Evolutionary conservation across 2,329 filamentous ascomycete genomes (phyloP).

Genomic region (Intubia oerlemansii): DNA sequence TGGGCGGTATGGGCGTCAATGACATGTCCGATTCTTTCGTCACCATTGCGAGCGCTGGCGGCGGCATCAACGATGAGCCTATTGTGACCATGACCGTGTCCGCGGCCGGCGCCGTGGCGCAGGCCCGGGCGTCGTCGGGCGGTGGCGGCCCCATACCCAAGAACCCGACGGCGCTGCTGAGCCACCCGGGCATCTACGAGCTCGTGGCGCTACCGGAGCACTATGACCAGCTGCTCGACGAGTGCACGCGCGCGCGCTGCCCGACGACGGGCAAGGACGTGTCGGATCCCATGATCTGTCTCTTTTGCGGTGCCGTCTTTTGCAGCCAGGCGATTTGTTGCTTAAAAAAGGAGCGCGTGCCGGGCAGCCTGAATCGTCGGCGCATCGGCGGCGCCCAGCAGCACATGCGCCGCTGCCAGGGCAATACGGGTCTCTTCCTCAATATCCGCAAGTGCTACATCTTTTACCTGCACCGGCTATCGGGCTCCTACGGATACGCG

Average conservation of each 20-base stretch:
- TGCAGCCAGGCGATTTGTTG: constrained; percentile 91
- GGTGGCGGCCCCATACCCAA: constrained; percentile 7
- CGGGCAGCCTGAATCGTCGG: constrained; percentile 17
- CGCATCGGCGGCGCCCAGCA: constrained; percentile 70
- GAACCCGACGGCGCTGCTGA: constrained; percentile 24
- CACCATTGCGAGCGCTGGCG: too few relatives aligned
- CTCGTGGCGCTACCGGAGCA: constrained; percentile 80
- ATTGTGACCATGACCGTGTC: too few relatives aligned
- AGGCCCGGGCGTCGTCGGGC: background rate
- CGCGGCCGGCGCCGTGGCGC: too few relatives aligned
- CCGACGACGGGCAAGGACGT: constrained; percentile 83
- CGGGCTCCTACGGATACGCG: constrained; percentile 68
- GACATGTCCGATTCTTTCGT: too few relatives aligned
- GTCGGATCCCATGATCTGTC: constrained; percentile 73
- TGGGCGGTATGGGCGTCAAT: too few relatives aligned
- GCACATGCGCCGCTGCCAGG: constrained; percentile 62
- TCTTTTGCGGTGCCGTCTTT: constrained; percentile 93
- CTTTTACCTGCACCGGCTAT: constrained; percentile 62
- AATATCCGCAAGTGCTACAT: constrained; percentile 93
- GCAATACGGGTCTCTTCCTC: constrained; percentile 80
- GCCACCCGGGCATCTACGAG: constrained; percentile 85
- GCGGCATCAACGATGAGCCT: too few relatives aligned
- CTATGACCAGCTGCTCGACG: constrained; percentile 82
- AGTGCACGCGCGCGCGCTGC: constrained; percentile 65
- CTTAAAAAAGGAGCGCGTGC: constrained; percentile 36